Evolutionary conservation across 768 basidiomycete species (phyloP), one percentile per base, ranked within the genome.

Genomic region (Coprinopsis strossmayeri): DNA sequence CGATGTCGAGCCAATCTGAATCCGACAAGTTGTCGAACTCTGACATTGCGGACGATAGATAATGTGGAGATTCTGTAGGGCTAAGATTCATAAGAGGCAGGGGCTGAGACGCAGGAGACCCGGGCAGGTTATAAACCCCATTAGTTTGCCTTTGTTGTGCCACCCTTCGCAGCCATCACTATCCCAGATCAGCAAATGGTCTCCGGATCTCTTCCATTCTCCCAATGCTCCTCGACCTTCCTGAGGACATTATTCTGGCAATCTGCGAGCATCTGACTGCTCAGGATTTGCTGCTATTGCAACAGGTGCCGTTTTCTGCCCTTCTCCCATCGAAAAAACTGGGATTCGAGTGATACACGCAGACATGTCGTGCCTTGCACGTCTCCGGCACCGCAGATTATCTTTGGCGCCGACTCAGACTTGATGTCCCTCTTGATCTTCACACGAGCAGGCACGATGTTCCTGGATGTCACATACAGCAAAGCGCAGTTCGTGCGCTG

Each of bases 1-100:
- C 69, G 55, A 90, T 75, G 58, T 89, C 87, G 59, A 87, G 82
- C 87, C 87, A 90, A 64, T 90, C 87, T 25, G 84, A 87, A 69
- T 90, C 87, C 32, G 86, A 89, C 53, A 79, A 64, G 53, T 64
- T 77, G 61, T 84, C 85, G 55, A 73, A 61, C 61, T 87, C 86
- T 57, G 82, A 78, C 64, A 78, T 69, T 53, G 59, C 60, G 47
- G 70, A 69, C 54, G 68, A 66, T 51, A 67, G 64, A 51, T 60
- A 62, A 53, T 71, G 62, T 56, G 62, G 48, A 27, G 59, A 48
- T 56, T 67, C 64, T 51, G 56, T 43, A 52, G 38, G 56, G 46
- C 46, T 65, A 53, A 56, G 64, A 58, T 62, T 63, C 65, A 69
- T 67, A 56, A 58, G 49, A 55, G 59, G 57, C 56, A 10, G 55